Percentiles rank a stretch among this genome's conserved stretches.
phyloP scores from a whole-genome alignment of 176 grass and related monocot genomes.

The Oryza officinalis region DNA sequence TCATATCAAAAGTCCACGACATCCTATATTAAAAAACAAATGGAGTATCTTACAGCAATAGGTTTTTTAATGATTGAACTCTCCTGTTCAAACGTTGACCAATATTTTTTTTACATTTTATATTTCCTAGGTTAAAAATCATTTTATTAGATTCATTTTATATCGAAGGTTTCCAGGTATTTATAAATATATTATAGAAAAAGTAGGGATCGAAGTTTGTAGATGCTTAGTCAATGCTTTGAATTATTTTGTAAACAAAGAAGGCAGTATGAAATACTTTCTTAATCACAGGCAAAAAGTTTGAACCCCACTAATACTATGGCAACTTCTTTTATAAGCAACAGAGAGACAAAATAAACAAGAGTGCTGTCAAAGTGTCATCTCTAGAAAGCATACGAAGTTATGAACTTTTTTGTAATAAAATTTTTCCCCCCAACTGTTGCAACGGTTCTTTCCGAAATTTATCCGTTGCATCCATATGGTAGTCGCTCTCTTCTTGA shows the following conservation, averaged over 20 bases:
- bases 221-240: neutral
- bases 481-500: neutral
- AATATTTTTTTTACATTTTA: neutral
- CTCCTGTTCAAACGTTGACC: too few species aligned
- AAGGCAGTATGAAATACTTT: neutral
- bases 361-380: neutral
- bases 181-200: neutral
- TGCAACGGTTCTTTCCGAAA: neutral
- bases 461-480: neutral
- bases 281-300: neutral
- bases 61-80: neutral
- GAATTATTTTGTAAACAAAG: neutral
- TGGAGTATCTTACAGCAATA: too few species aligned
- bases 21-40: too few species aligned
- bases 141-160: too few species aligned
- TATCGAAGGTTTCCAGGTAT: neutral
- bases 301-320: neutral
- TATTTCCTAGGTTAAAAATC: too few species aligned
- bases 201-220: neutral
- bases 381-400: neutral
- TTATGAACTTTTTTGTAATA: neutral
- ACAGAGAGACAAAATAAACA: neutral
- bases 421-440: neutral
- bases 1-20: too few species aligned
- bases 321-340: neutral